phyloP scores from a whole-genome alignment of 306 rosid genomes.

The Cucurbita argyrosperma region DNA sequence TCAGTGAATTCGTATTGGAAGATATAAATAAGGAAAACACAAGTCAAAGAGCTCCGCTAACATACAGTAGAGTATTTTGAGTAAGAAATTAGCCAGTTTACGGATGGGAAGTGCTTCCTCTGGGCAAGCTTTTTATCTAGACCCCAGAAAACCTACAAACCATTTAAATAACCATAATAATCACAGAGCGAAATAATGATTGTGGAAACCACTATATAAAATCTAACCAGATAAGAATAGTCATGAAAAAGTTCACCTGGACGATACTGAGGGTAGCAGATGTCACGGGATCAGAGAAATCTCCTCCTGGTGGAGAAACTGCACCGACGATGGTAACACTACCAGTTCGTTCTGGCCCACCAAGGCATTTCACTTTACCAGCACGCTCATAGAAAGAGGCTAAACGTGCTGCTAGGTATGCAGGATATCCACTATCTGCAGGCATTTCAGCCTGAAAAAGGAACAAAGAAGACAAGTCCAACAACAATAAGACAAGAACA shows the following conservation, averaged over 20 bases:
- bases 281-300: slow-evolving; percentile 97
- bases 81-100: slow-evolving; percentile 98
- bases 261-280: slow-evolving; percentile 99
- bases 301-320: slow-evolving; percentile 99
- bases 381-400: slow-evolving; percentile 99
- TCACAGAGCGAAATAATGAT: not conserved
- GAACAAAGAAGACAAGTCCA: slow-evolving; percentile 4
- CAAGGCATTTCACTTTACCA: slow-evolving; percentile 97
- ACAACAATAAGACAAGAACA: slow-evolving; percentile 1
- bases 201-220: not conserved
- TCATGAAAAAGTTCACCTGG: slow-evolving; percentile 43
- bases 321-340: slow-evolving; percentile 99
- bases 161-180: slow-evolving; percentile 3
- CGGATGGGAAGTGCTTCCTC: slow-evolving; percentile 99
- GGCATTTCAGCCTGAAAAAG: slow-evolving; percentile 94
- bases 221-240: not conserved
- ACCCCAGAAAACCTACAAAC: slow-evolving; percentile 92
- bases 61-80: slow-evolving; percentile 85
- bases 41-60: not conserved
- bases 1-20: not conserved
- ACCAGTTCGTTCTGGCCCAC: slow-evolving; percentile 94
- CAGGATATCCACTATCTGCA: slow-evolving; percentile 99
- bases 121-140: slow-evolving; percentile 98
- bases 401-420: slow-evolving; percentile 95
- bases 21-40: not conserved